Evolutionary conservation across 2,329 filamentous ascomycete species (phyloP), one percentile per base, ranked within the genome.

Genomic region (Colletotrichum phormii): DNA sequence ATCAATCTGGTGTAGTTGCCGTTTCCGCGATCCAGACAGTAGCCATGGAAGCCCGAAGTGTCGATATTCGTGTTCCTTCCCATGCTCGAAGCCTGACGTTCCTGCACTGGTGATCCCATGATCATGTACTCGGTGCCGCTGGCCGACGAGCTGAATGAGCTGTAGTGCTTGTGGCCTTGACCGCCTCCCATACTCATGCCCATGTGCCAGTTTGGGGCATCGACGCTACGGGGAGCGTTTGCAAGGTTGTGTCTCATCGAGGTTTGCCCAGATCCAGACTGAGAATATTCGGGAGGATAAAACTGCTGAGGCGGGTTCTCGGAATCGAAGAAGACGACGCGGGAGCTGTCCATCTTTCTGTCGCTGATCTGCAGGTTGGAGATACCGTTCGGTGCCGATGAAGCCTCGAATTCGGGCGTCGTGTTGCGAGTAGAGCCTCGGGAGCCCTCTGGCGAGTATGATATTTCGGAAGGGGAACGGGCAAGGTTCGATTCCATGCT

Each of bases 1-100:
- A 91, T 81, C 0, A 91, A 84, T 3, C 86, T 83, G 5, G 89
- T 90, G 71, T 85, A 87, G 59, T 82, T 80, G 4, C 89, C 89
- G 71, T 89, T 85, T 9, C 86, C 86, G 7, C 89, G 84, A 64
- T 87, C 84, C 64, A 88, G 85, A 74, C 84, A 89, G 78, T 91
- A 91, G 2, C 82, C 84, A 67, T 84, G 87, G 15, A 78, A 76
- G 42, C 70, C 33, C 15, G 82, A 78, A 13, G 80, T 74, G 61
- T 78, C 78, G 26, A 60, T 31, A 18, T 57, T 29, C 35, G 49
- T 4, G 58, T 67, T 46, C 26, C 53, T n/a, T 13, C 9, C 29
- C 49, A 26, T 37, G 72, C 42, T 5, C 79, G 78, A 46, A 75
- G 60, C 5, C 3, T 51, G 66, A 46, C 22, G 26, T 31, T 70